Percentiles rank a stretch among this genome's conserved stretches.
These are phyloP conservation scores for Scleroderma citrinum DNA, from an alignment of 768 basidiomycete species.

Conservation along the genomic window DNA sequence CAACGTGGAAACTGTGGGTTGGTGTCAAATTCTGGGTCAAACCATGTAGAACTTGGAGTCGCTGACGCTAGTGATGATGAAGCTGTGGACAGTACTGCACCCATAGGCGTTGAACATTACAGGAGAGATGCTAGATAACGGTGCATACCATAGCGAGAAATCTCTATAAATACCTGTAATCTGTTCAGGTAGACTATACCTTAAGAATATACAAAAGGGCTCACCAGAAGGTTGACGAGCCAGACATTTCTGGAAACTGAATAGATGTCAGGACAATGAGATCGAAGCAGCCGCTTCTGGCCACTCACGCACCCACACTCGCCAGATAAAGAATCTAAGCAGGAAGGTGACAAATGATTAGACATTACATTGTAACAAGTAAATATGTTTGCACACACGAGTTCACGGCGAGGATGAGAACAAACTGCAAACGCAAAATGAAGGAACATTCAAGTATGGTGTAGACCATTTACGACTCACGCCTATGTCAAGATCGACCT, in stretches of 20 bases:
- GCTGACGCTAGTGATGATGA: not conserved
- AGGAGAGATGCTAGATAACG: not conserved
- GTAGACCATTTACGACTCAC: not conserved
- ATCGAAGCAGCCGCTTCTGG: not conserved
- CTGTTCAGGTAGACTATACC: not conserved
- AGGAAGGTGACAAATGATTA: not conserved
- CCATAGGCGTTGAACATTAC: not conserved
- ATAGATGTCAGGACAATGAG: not conserved
- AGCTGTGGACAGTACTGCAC: not conserved
- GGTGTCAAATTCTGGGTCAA: not conserved
- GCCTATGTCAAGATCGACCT: not conserved
- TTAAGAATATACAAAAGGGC: not conserved
- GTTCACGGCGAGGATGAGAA: not conserved
- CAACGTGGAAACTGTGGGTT: not conserved
- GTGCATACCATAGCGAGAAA: not conserved
- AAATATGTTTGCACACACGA: not conserved
- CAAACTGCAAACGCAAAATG: not conserved
- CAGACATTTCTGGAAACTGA: not conserved
- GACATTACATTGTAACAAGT: no score
- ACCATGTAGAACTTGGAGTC: not conserved
- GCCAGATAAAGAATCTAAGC: conserved; percentile 6
- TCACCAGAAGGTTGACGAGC: not conserved
- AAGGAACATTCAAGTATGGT: not conserved
- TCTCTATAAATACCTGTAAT: not conserved
- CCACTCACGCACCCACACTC: conserved; percentile 3